Base-by-base conservation (phyloP, 179 eudicot genomes). In the Beta macrorhiza region DNA sequence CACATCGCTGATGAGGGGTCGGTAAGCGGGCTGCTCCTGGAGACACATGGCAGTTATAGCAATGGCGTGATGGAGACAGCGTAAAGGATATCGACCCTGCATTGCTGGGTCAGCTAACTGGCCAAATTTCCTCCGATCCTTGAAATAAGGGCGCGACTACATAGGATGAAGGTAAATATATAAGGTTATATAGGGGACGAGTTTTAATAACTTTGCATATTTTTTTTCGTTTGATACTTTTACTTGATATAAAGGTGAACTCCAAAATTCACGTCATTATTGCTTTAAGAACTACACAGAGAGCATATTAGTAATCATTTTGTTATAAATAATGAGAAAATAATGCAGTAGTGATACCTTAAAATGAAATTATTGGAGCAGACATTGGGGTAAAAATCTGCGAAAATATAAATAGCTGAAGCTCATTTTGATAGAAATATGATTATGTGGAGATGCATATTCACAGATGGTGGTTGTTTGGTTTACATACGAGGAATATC, bases 11-110 rank as follows among this genome's bases (percentile, higher is more conserved):
- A 91, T 90, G 76, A 86, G 85, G 45, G 94, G 94, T 20, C 94
- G 85, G 72, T 79, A 80, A 17, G 85, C 70, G 20, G 94, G 88
- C 80, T 89, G 85, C 84, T 90, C 95, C 73, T 89, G 91, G 17
- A 91, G 84, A 83, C 95, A 91, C 91, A 88, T 90, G 63, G 88
- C 91, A 57, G 91, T 86, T 45, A 91, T 82, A 12, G 91, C 89
- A 12, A 91, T 83, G 7, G 86, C 87, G 68, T 88, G 91, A 63
- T 89, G 87, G 71, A 90, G 79, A 75, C 87, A 83, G 19, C 91
- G 88, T 19, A 25, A 15, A 14, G 91, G 90, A 76, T 78, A 87
- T 6, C 42, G 86, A 56, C 90, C 91, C 69, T 79, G 83, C 76
- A 91, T 75, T 5, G 85, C 79, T 49, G 95, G 93, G 78, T 91